These are phyloP conservation scores for Sclerotinia trifoliorum DNA, from an alignment of 2,329 filamentous ascomycete genomes.

Conservation along the genomic window DNA sequence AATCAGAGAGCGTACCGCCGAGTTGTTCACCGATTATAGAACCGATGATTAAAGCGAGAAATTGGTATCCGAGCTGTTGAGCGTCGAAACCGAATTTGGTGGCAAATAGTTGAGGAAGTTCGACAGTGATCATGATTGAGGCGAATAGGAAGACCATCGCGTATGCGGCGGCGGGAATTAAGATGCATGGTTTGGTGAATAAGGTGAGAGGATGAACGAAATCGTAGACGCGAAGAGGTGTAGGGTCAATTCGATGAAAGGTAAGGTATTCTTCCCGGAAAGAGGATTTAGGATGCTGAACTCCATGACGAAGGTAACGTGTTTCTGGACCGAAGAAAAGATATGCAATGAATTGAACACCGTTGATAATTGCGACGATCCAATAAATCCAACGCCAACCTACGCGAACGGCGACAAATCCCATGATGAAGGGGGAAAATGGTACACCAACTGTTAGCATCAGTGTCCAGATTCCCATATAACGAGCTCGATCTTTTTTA, in stretches of 20 bases:
- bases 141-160: conserved; percentile 57
- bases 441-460: conserved; percentile 29
- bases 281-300: conserved; percentile 26
- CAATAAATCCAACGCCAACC: conserved; percentile 25
- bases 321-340: conserved; percentile 57
- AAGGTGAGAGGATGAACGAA: conserved; percentile 52
- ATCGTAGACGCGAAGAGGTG: conserved; percentile 48
- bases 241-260: conserved; percentile 53
- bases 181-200: conserved; percentile 47
- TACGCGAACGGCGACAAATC: conserved; percentile 41
- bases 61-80: conserved; percentile 58
- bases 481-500: conserved; percentile 50
- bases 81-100: conserved; percentile 56
- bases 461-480: conserved; percentile 54
- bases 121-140: conserved; percentile 53
- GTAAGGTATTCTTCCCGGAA: conserved; percentile 40
- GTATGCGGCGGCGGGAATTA: conserved; percentile 54
- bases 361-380: conserved; percentile 55
- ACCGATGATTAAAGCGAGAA: conserved; percentile 55
- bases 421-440: conserved; percentile 37
- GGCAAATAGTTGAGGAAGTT: conserved; percentile 58
- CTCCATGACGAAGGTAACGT: conserved; percentile 46
- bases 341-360: conserved; percentile 55
- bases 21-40: conserved; percentile 58
- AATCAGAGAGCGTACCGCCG: conserved; percentile 53